Evolutionary conservation across 2,329 filamentous ascomycete genomes (phyloP), one percentile per base, ranked within the genome.

Genomic region (Penicillium thymicola): DNA sequence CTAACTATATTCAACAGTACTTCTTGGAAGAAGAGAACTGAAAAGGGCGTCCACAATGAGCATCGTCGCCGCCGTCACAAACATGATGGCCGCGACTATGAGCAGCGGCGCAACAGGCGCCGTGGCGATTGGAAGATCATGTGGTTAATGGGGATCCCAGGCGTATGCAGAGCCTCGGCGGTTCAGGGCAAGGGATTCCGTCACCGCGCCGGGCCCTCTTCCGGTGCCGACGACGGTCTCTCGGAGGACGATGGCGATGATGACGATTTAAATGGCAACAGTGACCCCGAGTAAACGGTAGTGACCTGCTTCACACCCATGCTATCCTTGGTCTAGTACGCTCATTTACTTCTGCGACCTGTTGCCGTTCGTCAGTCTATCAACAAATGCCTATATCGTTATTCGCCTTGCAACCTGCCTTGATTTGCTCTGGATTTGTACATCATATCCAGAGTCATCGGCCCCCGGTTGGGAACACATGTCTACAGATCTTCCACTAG

Each of bases 11-110:
- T n/a, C 16, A 14, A 51, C 16, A 51, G 49, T 97, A 96, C 88
- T 97, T 97, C 89, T 77, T 97, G 76, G 93, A 97, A 76, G 92
- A 97, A 71, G 83, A 86, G 72, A 83, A 79, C 78, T 87, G 80
- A 87, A 90, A 81, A 84, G 81, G 83, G 81, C 82, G 74, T 82
- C 73, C 75, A 78, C 68, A 62, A 67, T 59, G 67, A 74, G 62
- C 64, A 74, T 69, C 62, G 72, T 65, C 72, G 70, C 65, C 69
- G 72, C 58, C 72, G 65, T 69, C 69, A 67, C 63, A 65, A 64
- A 55, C 61, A 65, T 67, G 67, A 73, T 67, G 70, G 67, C 58
- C 72, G 70, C 64, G 70, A 72, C 64, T 68, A 62, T 63, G 65
- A 71, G 63, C 68, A 68, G 62, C 69, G 70, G 64, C 69, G 64